Evolutionary conservation across 805 yeast genomes (phyloP).

Genomic region (Cyberlindnera veronae): DNA sequence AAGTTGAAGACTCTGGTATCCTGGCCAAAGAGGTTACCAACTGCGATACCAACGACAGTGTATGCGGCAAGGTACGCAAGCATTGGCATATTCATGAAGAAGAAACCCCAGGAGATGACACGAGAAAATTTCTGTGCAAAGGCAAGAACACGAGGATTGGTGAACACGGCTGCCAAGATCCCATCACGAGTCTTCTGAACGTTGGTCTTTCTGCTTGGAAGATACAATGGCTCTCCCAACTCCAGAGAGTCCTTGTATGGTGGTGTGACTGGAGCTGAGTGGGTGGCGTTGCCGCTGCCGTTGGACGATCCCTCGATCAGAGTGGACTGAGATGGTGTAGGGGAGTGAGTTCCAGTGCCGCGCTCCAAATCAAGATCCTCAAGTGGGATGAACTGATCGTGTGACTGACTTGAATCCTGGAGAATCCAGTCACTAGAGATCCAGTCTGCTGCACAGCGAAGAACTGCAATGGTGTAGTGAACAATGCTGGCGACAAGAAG

Average conservation of each 20-base stretch:
- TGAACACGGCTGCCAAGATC: slow-evolving; percentile 34
- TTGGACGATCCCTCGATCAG: slow-evolving; percentile 25
- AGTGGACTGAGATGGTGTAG: slow-evolving; percentile 25
- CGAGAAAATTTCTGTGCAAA: slow-evolving; percentile 24
- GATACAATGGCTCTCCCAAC: slow-evolving; percentile 15
- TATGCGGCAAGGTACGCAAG: slow-evolving; percentile 58
- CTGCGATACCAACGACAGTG: slow-evolving; percentile 52
- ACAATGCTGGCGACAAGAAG: slow-evolving; percentile 48
- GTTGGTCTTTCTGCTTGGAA: slow-evolving; percentile 6
- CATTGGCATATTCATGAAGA: slow-evolving; percentile 59
- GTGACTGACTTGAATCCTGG: slow-evolving; percentile 10
- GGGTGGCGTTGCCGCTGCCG: slow-evolving; percentile 3
- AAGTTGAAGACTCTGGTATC: slow-evolving; percentile 69
- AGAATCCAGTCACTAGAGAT: slow-evolving; percentile 28
- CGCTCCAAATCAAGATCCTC: slow-evolving; percentile 28
- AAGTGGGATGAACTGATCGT: slow-evolving; percentile 28
- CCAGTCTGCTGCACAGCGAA: slow-evolving; percentile 45
- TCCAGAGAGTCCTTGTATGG: slow-evolving; percentile 26
- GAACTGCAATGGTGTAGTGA: slow-evolving; percentile 54
- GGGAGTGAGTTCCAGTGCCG: slow-evolving; percentile 9
- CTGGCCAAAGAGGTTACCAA: slow-evolving; percentile 66
- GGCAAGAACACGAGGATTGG: slow-evolving; percentile 25
- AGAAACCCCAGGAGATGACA: slow-evolving; percentile 37
- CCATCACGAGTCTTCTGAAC: slow-evolving; percentile 30
- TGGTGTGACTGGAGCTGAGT: slow-evolving; percentile 19